Evolutionary conservation across 2,329 filamentous ascomycete genomes (phyloP), one percentile per base, ranked within the genome.

Genomic region (Furcasterigmium sp.): DNA sequence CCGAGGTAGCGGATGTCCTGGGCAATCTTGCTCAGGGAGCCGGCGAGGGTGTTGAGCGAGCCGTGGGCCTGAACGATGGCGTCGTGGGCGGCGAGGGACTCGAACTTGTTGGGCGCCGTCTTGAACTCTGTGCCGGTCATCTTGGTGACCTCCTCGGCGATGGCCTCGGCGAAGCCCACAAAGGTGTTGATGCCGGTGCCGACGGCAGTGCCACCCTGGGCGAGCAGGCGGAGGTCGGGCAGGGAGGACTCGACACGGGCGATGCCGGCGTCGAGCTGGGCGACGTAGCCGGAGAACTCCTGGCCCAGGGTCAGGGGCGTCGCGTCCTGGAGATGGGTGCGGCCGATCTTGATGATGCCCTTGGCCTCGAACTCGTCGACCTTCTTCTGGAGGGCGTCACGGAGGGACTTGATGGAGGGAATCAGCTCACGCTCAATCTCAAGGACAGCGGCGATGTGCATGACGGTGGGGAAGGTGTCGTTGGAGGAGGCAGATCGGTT

Each of bases 401-500:
- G 85, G 44, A 98, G 80, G 67, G 81, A 89, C 67, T 76, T 83
- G 50, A 97, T 76, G 39, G 89, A 78, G 30, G 93, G 93, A 15
- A 97, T 70, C 37, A 98, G 83, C 56, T 85, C 79, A 61, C 85
- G 78, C 72, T 96, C 90, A 48, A 96, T 78, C 68, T 97, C 93
- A 47, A 97, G 79, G 39, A 97, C 91, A 51, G 91, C 91, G 48
- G 93, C 91, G 63, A 98, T 96, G 77, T 97, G 93, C 93, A 98
- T 98, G 64, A 96, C 93, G 53, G 93, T 97, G 34, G 93, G 93
- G 81, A 98, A 98, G 56, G 91, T 96, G 66, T 98, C 93, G 75
- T 98, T 98, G 60, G 93, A 97, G 39, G 90, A 96, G 56, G 93
- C 93, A 53, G 87, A 94, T 82, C 95, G 95, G 81, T 98, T 98